Evolutionary conservation across 768 basidiomycete genomes (phyloP), one percentile per base, ranked within the genome.

Genomic region (Suillus tomentosus): DNA sequence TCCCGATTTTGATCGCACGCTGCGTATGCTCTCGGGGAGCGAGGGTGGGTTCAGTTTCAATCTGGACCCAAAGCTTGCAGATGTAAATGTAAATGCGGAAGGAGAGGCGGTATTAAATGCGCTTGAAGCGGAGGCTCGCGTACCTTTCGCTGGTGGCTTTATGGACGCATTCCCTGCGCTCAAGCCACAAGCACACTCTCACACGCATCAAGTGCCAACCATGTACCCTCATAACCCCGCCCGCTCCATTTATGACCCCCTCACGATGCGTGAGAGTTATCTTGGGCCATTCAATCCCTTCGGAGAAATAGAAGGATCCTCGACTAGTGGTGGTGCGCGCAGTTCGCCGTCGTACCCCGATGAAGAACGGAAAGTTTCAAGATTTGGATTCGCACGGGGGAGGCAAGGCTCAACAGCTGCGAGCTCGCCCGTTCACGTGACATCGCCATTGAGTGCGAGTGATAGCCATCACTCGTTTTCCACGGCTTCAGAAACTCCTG

Each of bases 1-100:
- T 83, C 95, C 94, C 11, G 94, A 96, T 67, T 87, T 96, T 67
- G 94, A 95, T 73, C 86, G 91, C 37, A 94, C 91, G 22, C 79
- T 95, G 53, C 87, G 90, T 71, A 87, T 85, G 56, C 79, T 95
- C 50, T 86, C 84, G 59, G 89, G 89, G 67, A 84, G 78, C 37
- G 85, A 80, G 60, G 81, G 85, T 39, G 87, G 90, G 10, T 95
- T 95, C 79, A 93, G 89, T 73, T 95, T 96, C 78, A 94, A 88
- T 75, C 78, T 95, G 51, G 93, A 94, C 74, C 90, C 90, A 34
- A 91, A 88, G 68, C 79, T 94, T 34, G 90, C 87, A 7, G 82
- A 76, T 34, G 77, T 79, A 31, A 68, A 70, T 31, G 70, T 81
- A 37, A 81, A 83, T 58, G 72, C 72, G 2, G 73, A 78, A 17